These are phyloP conservation scores for Rhodosorus marinus DNA, from an alignment of 23 red algal genomes.

Conservation along the genomic window DNA sequence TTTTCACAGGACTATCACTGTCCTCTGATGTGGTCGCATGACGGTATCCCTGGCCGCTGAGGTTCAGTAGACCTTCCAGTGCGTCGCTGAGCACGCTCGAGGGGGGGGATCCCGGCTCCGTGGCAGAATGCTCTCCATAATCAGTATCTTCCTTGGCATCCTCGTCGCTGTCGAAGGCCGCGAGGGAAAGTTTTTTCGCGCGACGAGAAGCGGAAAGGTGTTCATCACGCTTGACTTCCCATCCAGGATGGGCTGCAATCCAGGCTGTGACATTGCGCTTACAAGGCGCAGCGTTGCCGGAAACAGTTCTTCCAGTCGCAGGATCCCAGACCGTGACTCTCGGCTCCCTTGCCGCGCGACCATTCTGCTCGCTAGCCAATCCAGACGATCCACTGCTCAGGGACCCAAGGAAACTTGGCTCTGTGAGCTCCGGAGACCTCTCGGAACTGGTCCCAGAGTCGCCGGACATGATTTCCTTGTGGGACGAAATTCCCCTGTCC, in stretches of 20 bases:
- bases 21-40: too few species aligned
- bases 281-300: conserved; percentile 94
- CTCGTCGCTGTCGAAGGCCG: too few species aligned
- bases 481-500: neutral
- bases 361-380: conserved; percentile 7
- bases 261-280: conserved; percentile 56
- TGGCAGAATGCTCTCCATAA: too few species aligned
- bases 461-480: neutral
- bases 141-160: too few species aligned
- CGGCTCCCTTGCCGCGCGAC: conserved; percentile 58
- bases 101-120: too few species aligned
- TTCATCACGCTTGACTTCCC: conserved; percentile 71
- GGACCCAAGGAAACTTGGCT: neutral
- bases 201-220: conserved; percentile 57
- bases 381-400: neutral
- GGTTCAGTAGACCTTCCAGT: too few species aligned
- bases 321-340: conserved; percentile 98
- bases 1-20: too few species aligned
- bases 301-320: conserved; percentile 62
- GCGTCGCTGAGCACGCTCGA: too few species aligned
- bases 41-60: too few species aligned
- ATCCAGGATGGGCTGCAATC: conserved; percentile 82
- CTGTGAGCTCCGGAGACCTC: neutral
- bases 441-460: neutral
- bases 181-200: too few species aligned